phyloP scores from a whole-genome alignment of 352 stramenopile species.

The Stephanocyclus meneghinianus region DNA sequence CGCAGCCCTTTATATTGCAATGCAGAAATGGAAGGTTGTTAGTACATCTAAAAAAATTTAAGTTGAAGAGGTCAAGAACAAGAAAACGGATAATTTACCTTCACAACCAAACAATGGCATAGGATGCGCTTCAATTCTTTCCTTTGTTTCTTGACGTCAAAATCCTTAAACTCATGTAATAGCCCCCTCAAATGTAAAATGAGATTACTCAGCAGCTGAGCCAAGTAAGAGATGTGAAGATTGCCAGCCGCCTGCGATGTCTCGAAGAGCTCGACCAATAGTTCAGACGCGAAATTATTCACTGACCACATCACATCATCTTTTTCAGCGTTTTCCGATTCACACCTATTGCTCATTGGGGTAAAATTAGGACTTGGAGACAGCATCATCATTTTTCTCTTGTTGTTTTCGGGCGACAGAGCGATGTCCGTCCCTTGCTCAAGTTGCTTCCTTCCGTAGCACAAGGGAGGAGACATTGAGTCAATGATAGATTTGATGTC shows the following conservation, averaged over 20 bases:
- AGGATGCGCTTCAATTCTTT: conserved; percentile 39
- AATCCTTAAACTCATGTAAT: conserved; percentile 17
- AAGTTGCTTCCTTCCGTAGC: conserved; percentile 38
- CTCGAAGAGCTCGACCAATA: conserved; percentile 47
- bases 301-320: conserved; percentile 50
- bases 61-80: not conserved
- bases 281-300: conserved; percentile 53
- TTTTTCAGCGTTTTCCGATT: not conserved
- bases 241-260: conserved; percentile 16
- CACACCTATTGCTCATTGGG: conserved; percentile 4
- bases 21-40: not conserved
- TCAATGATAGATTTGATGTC: conserved; percentile 70
- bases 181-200: conserved; percentile 45
- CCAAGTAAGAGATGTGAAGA: conserved; percentile 25
- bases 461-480: conserved; percentile 70
- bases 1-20: conserved; percentile 23
- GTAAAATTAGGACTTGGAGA: conserved; percentile 44
- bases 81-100: conserved; percentile 9
- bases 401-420: conserved; percentile 28
- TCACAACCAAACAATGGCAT: conserved; percentile 47
- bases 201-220: conserved; percentile 34
- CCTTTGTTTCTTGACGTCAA: conserved; percentile 28
- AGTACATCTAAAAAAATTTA: too few relatives aligned
- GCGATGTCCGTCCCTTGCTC: not conserved
- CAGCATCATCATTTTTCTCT: conserved; percentile 14